Conservation (phyloP, 768 basidiomycete genomes). For the Ephemerocybe angulata region DNA sequence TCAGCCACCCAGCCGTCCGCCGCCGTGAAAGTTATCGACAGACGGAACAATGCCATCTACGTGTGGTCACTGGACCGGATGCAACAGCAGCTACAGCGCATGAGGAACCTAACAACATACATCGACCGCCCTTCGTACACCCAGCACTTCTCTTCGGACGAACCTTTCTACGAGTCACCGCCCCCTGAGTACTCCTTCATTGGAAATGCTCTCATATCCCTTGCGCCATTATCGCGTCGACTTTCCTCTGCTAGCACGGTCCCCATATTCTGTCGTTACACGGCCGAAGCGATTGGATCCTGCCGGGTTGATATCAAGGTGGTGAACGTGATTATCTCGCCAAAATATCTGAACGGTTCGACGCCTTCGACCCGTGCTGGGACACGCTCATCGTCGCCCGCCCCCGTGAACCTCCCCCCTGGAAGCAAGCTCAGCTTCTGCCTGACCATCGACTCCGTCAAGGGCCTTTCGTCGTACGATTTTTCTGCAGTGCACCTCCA, state of each 20-base stretch:
- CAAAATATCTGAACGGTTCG: slow-evolving; percentile 60
- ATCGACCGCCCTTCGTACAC: slow-evolving; percentile 91
- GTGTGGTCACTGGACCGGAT: slow-evolving; percentile 89
- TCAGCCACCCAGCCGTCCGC: slow-evolving; percentile 78
- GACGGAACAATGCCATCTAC: slow-evolving; percentile 81
- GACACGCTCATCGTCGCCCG: slow-evolving; percentile 52
- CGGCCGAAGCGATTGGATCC: slow-evolving; percentile 92
- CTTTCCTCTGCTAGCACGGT: slow-evolving; percentile 71
- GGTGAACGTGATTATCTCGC: slow-evolving; percentile 60
- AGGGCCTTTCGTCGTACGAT: slow-evolving; percentile 86
- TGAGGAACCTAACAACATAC: slow-evolving; percentile 89
- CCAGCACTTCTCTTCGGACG: slow-evolving; percentile 89
- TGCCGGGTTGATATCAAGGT: slow-evolving; percentile 86
- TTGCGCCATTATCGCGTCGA: slow-evolving; percentile 75
- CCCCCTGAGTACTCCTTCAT: slow-evolving; percentile 91
- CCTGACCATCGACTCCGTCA: slow-evolving; percentile 80
- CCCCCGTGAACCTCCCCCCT: slow-evolving; percentile 59
- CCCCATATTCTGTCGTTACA: slow-evolving; percentile 92
- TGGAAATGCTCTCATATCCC: slow-evolving; percentile 78
- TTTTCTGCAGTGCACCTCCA: slow-evolving; percentile 86
- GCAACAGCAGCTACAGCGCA: slow-evolving; percentile 83
- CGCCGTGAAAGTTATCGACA: slow-evolving; percentile 89
- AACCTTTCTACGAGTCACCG: slow-evolving; percentile 88
- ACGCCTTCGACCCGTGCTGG: slow-evolving; percentile 60
- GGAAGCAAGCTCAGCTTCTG: slow-evolving; percentile 85